A percentile compares a stretch with the other conserved stretches of the same genome.
phyloP scores from a whole-genome alignment of 1,139 yeast genomes.

The Hansenula sp. region DNA sequence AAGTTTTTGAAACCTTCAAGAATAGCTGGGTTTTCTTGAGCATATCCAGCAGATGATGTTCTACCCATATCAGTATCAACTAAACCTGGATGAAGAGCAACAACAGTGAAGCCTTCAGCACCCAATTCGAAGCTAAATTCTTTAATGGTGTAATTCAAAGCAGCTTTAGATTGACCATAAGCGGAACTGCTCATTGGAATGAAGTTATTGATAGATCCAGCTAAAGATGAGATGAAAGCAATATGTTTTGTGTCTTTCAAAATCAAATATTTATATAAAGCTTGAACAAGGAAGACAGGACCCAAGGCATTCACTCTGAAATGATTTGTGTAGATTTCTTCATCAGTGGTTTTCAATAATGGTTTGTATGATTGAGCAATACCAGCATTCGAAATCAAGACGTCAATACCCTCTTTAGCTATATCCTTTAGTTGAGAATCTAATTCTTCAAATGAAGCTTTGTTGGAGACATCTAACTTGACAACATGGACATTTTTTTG shows the following conservation, averaged over 20 bases:
- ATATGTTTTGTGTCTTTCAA: constrained; percentile 15
- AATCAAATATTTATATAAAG: constrained; percentile 19
- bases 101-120: constrained; percentile 24
- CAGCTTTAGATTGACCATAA: constrained; percentile 34
- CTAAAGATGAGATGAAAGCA: constrained; percentile 20
- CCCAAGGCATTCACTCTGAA: constrained; percentile 23
- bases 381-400: constrained; percentile 9
- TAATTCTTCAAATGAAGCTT: constrained; percentile 7
- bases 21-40: too few species aligned
- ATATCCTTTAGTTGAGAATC: not conserved
- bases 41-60: too few species aligned
- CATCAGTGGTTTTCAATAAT: constrained; percentile 4
- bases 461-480: constrained; percentile 6
- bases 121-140: constrained; percentile 22
- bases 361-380: not conserved
- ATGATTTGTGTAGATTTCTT: constrained; percentile 3
- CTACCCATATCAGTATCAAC: too few species aligned
- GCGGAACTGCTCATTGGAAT: constrained; percentile 16
- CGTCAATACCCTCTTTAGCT: constrained; percentile 11
- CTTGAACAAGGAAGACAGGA: constrained; percentile 21
- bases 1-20: too few species aligned
- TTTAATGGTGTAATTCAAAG: constrained; percentile 25
- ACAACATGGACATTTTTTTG: constrained; percentile 7
- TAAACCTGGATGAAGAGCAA: constrained; percentile 30
- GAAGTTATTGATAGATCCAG: constrained; percentile 19